Evolutionary conservation across 371 early-diverging fungal species (phyloP).

Genomic region (Mortierella sp.): DNA sequence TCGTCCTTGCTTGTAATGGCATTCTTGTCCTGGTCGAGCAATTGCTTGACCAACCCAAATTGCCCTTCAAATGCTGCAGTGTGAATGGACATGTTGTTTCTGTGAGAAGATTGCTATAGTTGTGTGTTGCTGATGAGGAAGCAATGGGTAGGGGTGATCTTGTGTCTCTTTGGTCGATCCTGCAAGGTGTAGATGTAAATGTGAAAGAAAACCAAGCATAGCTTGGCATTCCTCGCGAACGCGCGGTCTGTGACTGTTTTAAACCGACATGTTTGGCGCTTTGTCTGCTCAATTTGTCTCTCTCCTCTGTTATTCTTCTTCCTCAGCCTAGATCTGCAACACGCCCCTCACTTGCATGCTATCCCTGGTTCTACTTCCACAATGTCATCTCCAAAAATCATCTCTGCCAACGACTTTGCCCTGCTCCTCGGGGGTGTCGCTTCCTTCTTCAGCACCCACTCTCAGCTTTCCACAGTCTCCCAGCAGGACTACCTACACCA

Average conservation of each 20-base stretch:
- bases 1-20: slow-evolving; percentile 69
- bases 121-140: neutral
- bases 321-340: neutral
- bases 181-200: too few relatives aligned
- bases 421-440: neutral
- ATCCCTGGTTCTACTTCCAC: neutral
- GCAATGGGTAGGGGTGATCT: neutral
- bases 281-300: neutral
- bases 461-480: neutral
- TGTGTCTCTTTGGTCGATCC: neutral
- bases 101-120: neutral
- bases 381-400: neutral
- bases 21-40: slow-evolving; percentile 64
- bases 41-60: slow-evolving; percentile 65
- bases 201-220: too few relatives aligned
- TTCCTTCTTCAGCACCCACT: neutral
- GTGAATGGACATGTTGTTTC: slow-evolving; percentile 57
- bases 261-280: neutral
- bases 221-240: too few relatives aligned
- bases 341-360: neutral
- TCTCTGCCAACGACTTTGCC: neutral
- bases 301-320: neutral
- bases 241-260: neutral
- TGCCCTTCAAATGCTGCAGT: slow-evolving; percentile 72
- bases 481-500: neutral